Conservation (phyloP, 768 basidiomycete genomes). For the Galerina marginata region DNA sequence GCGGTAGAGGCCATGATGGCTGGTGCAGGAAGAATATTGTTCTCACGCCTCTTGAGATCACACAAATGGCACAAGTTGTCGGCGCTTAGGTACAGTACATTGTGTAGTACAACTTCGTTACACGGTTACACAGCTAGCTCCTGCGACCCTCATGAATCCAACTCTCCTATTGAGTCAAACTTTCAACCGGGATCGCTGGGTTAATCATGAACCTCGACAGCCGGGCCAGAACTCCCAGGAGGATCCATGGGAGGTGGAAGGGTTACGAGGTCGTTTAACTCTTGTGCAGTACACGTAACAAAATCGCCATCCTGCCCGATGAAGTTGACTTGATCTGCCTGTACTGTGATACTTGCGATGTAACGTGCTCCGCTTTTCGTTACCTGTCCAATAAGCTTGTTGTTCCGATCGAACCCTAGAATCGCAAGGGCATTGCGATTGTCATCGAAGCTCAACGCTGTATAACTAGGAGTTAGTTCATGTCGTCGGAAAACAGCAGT, state of each 20-base stretch:
- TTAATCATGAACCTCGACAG: not conserved
- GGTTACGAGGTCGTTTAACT: not conserved
- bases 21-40: no score
- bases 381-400: not conserved
- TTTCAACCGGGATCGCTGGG: not conserved
- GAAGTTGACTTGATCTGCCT: not conserved
- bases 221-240: not conserved
- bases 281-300: not conserved
- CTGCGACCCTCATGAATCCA: not conserved
- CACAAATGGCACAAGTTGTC: no score
- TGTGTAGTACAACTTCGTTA: no score
- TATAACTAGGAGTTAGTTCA: not conserved
- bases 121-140: no score
- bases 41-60: no score
- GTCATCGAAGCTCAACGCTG: not conserved
- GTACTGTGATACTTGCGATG: not conserved
- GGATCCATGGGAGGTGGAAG: not conserved
- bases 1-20: slow-evolving; percentile 31
- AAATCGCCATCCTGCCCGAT: not conserved
- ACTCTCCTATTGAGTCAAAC: not conserved
- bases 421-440: not conserved
- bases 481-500: not conserved
- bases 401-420: not conserved
- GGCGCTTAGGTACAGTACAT: no score
- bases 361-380: not conserved